Conservation (phyloP, 495 filamentous ascomycete genomes). For the Aspergillus olivimuriae region DNA sequence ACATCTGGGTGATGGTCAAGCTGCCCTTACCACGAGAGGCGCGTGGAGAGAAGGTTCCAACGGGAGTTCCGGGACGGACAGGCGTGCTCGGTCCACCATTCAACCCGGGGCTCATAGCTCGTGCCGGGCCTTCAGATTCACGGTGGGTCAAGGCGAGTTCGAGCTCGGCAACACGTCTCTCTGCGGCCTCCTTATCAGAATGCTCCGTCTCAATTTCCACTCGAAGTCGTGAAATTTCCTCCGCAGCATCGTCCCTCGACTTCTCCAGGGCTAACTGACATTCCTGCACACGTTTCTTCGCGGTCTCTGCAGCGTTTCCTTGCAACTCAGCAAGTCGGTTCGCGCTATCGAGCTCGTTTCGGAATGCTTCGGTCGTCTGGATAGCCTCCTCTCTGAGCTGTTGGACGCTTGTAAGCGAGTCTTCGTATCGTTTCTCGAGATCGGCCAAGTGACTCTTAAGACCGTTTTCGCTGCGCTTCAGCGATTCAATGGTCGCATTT, state of each 20-base stretch:
- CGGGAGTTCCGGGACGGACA: conserved; percentile 42
- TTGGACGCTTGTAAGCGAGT: conserved; percentile 71
- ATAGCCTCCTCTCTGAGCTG: conserved; percentile 77
- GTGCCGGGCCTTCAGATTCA: conserved; percentile 40
- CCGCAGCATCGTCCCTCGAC: conserved; percentile 71
- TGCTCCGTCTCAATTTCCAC: conserved; percentile 80
- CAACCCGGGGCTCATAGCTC: conserved; percentile 44
- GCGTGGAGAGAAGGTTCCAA: conserved; percentile 50
- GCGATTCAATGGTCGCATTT: conserved; percentile 62
- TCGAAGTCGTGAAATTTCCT: conserved; percentile 69
- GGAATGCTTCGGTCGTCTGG: conserved; percentile 71
- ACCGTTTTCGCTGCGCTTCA: conserved; percentile 70
- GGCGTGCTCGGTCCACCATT: conserved; percentile 49
- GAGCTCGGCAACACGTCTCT: conserved; percentile 65
- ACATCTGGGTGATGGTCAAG: conserved; percentile 61
- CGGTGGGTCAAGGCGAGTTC: conserved; percentile 66
- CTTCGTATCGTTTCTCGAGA: conserved; percentile 77
- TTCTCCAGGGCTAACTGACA: conserved; percentile 71
- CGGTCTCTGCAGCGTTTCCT: conserved; percentile 71
- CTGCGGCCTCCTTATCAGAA: conserved; percentile 60
- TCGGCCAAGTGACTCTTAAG: conserved; percentile 78
- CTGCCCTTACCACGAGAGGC: conserved; percentile 50
- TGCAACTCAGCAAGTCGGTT: conserved; percentile 80
- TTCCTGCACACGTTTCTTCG: conserved; percentile 74
- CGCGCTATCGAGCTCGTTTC: conserved; percentile 72